Percentiles rank a stretch among this genome's conserved stretches.
phyloP scores from a whole-genome alignment of 2,329 filamentous ascomycete genomes.

The Pseudogymnoascus pannorum region DNA sequence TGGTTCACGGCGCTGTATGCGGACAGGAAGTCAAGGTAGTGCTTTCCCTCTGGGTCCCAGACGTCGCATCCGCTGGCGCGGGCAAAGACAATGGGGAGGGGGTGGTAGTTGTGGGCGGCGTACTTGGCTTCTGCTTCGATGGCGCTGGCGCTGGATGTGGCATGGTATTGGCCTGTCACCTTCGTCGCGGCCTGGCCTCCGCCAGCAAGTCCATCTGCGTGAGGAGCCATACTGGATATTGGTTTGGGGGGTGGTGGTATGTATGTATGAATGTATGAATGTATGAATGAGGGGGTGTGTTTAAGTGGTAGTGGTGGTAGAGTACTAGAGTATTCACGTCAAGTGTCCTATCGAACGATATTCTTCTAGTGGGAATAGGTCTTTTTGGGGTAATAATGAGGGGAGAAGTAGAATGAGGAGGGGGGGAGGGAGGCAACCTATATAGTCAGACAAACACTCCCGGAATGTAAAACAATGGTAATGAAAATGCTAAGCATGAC shows the following conservation, averaged over 20 bases:
- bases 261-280: not conserved
- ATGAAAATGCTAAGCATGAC: conserved; percentile 7
- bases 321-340: not conserved
- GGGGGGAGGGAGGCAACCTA: not conserved
- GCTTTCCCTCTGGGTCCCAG: conserved; percentile 92
- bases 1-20: conserved; percentile 98
- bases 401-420: not conserved
- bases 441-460: conserved; percentile 1
- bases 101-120: conserved; percentile 98
- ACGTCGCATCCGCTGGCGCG: conserved; percentile 78
- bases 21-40: conserved; percentile 96
- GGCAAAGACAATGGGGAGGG: conserved; percentile 87
- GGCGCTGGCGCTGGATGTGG: conserved; percentile 69
- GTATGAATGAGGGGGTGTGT: not conserved
- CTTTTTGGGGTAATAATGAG: conserved; percentile 5
- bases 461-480: conserved; percentile 5
- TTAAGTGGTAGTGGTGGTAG: not conserved
- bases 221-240: conserved; percentile 46
- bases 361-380: not conserved
- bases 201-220: conserved; percentile 40
- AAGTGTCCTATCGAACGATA: not conserved
- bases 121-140: conserved; percentile 75
- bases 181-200: conserved; percentile 18
- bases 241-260: not conserved
- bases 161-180: conserved; percentile 50